Conservation (phyloP, 768 basidiomycete species). For the Erythrobasidium yunnanense region DNA sequence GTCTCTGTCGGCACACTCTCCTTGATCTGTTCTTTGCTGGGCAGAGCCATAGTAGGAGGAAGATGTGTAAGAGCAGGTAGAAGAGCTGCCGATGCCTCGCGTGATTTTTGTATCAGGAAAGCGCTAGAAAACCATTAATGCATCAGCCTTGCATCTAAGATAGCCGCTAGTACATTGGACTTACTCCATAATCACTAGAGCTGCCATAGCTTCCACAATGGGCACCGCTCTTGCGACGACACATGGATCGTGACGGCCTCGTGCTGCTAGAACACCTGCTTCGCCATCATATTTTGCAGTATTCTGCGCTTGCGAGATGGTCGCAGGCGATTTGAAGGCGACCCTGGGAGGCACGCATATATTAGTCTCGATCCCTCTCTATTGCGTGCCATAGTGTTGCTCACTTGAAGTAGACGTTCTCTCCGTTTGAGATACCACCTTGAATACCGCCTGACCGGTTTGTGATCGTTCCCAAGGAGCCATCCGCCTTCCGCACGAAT, state of each 20-base stretch:
- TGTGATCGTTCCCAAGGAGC: constrained; percentile 66
- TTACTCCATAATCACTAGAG: constrained; percentile 79
- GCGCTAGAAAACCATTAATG: constrained; percentile 44
- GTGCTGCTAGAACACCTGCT: constrained; percentile 70
- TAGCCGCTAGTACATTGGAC: background rate
- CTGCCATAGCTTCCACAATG: constrained; percentile 96
- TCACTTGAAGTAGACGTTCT: constrained; percentile 84
- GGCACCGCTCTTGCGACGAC: constrained; percentile 61
- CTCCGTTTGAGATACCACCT: constrained; percentile 94
- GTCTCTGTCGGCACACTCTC: constrained; percentile 29
- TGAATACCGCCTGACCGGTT: constrained; percentile 98
- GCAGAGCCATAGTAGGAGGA: constrained; percentile 80
- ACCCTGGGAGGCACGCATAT: constrained; percentile 50
- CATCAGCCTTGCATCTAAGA: background rate
- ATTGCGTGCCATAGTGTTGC: no score
- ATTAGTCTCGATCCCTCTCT: background rate
- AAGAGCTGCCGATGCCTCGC: constrained; percentile 59
- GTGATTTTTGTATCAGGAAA: constrained; percentile 76
- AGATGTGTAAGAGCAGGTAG: constrained; percentile 80
- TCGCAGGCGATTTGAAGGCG: constrained; percentile 97
- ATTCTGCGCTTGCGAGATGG: constrained; percentile 79
- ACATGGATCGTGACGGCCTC: constrained; percentile 88
- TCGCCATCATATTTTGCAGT: constrained; percentile 93
- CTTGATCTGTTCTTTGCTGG: constrained; percentile 40
- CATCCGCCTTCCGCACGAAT: constrained; percentile 57